Evolutionary conservation across 805 yeast species (phyloP).

Genomic region (Myxozyma sirexii): DNA sequence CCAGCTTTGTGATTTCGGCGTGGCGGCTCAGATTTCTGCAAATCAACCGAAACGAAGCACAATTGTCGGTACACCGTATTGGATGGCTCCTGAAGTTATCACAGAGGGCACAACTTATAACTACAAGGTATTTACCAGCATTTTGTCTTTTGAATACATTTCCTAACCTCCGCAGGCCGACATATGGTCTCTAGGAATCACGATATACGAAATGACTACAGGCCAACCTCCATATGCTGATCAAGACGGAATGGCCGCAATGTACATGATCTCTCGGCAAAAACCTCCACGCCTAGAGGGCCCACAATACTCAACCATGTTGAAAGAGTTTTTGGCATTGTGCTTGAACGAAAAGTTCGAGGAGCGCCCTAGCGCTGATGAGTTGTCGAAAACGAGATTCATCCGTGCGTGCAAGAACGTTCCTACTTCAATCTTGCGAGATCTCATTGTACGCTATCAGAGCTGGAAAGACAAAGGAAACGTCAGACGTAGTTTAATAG

Average conservation of each 20-base stretch:
- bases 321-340: conserved; percentile 86
- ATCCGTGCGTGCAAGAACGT: conserved; percentile 62
- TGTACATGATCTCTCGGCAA: conserved; percentile 88
- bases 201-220: conserved; percentile 90
- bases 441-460: conserved; percentile 59
- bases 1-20: conserved; percentile 95
- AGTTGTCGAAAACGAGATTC: conserved; percentile 71
- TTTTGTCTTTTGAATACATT: background rate
- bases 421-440: conserved; percentile 66
- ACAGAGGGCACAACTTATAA: conserved; percentile 49
- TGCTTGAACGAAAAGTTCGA: conserved; percentile 93
- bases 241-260: conserved; percentile 90
- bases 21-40: conserved; percentile 88
- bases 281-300: conserved; percentile 97
- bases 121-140: conserved; percentile 49
- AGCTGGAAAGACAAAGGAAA: conserved; percentile 59
- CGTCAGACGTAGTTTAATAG: conserved; percentile 55
- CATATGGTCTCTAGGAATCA: conserved; percentile 96
- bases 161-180: conserved; percentile 58
- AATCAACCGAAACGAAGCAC: conserved; percentile 80
- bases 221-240: conserved; percentile 98
- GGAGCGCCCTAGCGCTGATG: conserved; percentile 87
- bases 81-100: conserved; percentile 62
- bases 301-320: conserved; percentile 67
- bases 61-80: conserved; percentile 68